phyloP scores from a whole-genome alignment of 129 eudicot species.

The Heracleum sosnowskyi region DNA sequence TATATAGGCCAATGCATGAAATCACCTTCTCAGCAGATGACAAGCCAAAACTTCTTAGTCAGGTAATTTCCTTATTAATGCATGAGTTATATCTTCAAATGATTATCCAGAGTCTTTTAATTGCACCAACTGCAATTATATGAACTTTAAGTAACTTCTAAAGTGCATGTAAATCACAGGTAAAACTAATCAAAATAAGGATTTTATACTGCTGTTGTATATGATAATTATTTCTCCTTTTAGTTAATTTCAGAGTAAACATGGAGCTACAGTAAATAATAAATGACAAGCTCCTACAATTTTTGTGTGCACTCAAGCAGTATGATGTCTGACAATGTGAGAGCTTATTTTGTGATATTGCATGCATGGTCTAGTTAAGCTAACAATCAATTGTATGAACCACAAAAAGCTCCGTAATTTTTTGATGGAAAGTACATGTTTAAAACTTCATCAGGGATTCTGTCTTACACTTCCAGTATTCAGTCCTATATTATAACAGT shows the following conservation, averaged over 20 bases:
- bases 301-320: neutral
- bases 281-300: too few relatives aligned
- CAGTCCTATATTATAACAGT: neutral
- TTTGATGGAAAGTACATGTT: neutral
- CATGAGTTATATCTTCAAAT: neutral
- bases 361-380: neutral
- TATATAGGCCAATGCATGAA: conserved; percentile 93
- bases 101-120: neutral
- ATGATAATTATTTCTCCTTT: neutral
- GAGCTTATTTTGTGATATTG: neutral
- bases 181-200: neutral
- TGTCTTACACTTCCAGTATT: neutral
- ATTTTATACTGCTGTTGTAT: neutral
- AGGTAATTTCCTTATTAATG: conserved; percentile 37
- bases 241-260: neutral
- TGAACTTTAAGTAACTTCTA: neutral
- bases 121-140: neutral
- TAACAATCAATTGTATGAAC: neutral
- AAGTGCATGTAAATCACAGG: too few relatives aligned
- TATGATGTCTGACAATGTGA: neutral
- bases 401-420: neutral
- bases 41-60: conserved; percentile 96
- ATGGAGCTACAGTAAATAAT: neutral
- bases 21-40: conserved; percentile 90
- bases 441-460: neutral